Conservation (phyloP, 257 asterid genomes). For the Penstemon newberryi region DNA sequence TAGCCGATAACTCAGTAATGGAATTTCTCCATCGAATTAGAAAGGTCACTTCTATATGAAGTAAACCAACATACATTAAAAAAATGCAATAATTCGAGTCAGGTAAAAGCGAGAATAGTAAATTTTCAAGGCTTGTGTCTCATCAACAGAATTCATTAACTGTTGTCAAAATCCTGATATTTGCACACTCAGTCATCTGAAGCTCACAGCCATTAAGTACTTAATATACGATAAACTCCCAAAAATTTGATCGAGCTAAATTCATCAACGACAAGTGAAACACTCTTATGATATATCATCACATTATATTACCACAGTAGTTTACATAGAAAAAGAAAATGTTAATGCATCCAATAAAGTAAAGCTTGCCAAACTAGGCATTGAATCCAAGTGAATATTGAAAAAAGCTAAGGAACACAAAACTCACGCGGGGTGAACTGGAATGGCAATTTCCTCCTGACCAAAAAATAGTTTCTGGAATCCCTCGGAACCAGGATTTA, state of each 20-base stretch:
- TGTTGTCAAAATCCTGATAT: background rate
- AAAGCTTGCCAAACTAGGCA: conserved; percentile 4
- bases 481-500: conserved; percentile 99
- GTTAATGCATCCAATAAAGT: conserved; percentile 5
- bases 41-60: no score
- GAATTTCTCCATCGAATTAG: no score
- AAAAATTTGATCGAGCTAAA: background rate
- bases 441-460: conserved; percentile 97
- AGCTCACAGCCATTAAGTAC: conserved; percentile 1
- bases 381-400: background rate
- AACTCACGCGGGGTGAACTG: conserved; percentile 87
- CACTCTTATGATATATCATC: background rate
- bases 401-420: conserved; percentile 1
- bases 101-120: no score
- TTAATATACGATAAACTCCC: background rate
- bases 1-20: background rate
- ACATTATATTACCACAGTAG: no score
- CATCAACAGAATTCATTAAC: background rate
- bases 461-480: conserved; percentile 98
- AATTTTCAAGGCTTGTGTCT: no score
- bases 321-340: background rate
- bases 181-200: background rate
- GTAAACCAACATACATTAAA: no score
- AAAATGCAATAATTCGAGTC: no score
- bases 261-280: background rate